A percentile compares a stretch with the other conserved stretches of the same genome.
Evolutionary conservation across 228 moss, liverwort and hornwort genomes (phyloP).

Genomic region (Sphagnum magellanicum): DNA sequence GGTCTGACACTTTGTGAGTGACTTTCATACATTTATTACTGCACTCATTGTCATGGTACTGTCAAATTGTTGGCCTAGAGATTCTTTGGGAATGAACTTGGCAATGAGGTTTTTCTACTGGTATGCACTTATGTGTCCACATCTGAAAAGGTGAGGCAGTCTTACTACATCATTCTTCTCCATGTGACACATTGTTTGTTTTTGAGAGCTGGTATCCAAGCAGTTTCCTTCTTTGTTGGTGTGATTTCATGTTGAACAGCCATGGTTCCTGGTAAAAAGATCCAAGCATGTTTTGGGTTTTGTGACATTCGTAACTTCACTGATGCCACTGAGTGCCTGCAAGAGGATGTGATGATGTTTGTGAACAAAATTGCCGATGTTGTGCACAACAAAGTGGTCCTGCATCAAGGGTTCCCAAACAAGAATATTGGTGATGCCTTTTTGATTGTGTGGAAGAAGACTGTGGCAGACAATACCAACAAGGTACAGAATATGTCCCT

Average conservation of each 20-base stretch:
- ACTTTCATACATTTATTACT: too few species aligned
- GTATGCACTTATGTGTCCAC: too few species aligned
- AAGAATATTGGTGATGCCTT: constrained; percentile 99
- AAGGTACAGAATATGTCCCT: constrained; percentile 29
- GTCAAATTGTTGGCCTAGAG: too few species aligned
- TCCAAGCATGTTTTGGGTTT: constrained; percentile 93
- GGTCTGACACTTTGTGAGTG: too few species aligned
- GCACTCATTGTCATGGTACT: too few species aligned
- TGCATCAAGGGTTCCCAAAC: constrained; percentile 92
- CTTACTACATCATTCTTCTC: too few species aligned
- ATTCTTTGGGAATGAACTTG: too few species aligned
- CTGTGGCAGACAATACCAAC: constrained; percentile 62
- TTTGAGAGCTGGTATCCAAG: too few species aligned
- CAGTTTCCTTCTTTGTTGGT: too few species aligned
- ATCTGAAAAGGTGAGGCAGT: too few species aligned
- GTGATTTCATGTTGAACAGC: constrained; percentile 20
- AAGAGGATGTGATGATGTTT: constrained; percentile 99
- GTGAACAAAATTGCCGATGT: constrained; percentile 96
- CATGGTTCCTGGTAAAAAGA: constrained; percentile 96
- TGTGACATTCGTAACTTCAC: constrained; percentile 96
- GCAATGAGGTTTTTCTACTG: too few species aligned
- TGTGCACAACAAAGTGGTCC: constrained; percentile 86
- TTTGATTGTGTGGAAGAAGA: constrained; percentile 95
- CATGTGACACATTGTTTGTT: too few species aligned
- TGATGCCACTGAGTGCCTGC: constrained; percentile 95